Percentiles rank a stretch among this genome's conserved stretches.
These are phyloP conservation scores for Exophiala sideris DNA, from an alignment of 2,329 filamentous ascomycete species.

Conservation along the genomic window DNA sequence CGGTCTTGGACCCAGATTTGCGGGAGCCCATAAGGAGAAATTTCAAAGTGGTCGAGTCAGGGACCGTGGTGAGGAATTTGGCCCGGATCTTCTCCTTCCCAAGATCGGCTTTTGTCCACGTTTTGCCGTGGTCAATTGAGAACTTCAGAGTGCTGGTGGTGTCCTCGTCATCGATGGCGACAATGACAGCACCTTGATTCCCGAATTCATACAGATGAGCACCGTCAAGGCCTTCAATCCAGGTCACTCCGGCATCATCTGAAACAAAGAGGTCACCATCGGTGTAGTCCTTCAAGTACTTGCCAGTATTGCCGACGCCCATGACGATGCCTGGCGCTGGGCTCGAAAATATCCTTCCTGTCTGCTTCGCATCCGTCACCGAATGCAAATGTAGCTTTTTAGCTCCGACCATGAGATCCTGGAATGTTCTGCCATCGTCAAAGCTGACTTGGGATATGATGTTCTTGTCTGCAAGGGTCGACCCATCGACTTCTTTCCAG, in stretches of 20 bases:
- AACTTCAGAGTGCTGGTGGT: conserved; percentile 66
- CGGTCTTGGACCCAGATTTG: conserved; percentile 50
- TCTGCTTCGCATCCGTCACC: conserved; percentile 77
- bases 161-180: conserved; percentile 70
- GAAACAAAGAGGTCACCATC: conserved; percentile 84
- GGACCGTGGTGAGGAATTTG: conserved; percentile 75
- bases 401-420: conserved; percentile 65
- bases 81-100: conserved; percentile 63
- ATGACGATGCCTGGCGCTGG: conserved; percentile 90
- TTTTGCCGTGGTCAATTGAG: conserved; percentile 84
- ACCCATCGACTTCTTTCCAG: conserved; percentile 65
- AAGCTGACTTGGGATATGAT: conserved; percentile 83
- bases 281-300: conserved; percentile 64
- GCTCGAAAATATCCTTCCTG: conserved; percentile 86
- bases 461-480: conserved; percentile 57
- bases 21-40: conserved; percentile 72
- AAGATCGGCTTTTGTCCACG: conserved; percentile 71
- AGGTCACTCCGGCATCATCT: conserved; percentile 82
- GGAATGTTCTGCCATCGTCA: conserved; percentile 87
- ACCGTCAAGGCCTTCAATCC: conserved; percentile 69
- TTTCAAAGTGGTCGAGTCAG: conserved; percentile 88
- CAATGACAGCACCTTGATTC: conserved; percentile 82
- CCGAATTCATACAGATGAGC: conserved; percentile 97
- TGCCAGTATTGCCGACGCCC: conserved; percentile 87
- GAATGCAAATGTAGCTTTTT: conserved; percentile 82